A percentile compares a stretch with the other conserved stretches of the same genome.
Evolutionary conservation across 768 basidiomycete genomes (phyloP).

Genomic region (Leccinum rimulosum): DNA sequence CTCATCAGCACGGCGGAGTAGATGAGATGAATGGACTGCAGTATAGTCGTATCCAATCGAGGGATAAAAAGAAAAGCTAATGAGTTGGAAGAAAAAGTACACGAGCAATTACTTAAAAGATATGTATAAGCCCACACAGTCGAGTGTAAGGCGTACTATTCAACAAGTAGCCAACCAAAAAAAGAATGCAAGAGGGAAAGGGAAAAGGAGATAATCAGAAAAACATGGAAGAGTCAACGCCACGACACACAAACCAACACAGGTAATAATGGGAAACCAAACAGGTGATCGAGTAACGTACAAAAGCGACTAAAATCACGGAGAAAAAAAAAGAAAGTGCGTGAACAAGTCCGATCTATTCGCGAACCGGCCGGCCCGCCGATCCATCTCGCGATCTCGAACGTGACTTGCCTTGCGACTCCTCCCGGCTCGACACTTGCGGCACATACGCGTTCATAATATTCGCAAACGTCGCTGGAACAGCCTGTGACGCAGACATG

Average conservation of each 20-base stretch:
- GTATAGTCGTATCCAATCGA: neutral
- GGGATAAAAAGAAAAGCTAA: neutral
- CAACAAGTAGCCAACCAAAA: slow-evolving; percentile 1
- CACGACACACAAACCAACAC: slow-evolving; percentile 3
- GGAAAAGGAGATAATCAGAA: neutral
- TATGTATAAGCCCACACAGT: neutral
- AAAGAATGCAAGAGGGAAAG: neutral
- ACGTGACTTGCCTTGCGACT: slow-evolving; percentile 26
- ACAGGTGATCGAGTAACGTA: slow-evolving; percentile 2
- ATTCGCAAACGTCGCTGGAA: slow-evolving; percentile 59
- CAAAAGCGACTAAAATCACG: neutral
- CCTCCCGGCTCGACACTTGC: slow-evolving; percentile 22
- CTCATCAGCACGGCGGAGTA: too few species aligned
- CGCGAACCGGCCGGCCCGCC: slow-evolving; percentile 14
- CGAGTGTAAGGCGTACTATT: neutral
- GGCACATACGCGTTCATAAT: slow-evolving; percentile 71
- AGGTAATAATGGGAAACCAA: slow-evolving; percentile 2
- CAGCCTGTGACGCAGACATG: slow-evolving; percentile 24
- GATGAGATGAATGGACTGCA: neutral
- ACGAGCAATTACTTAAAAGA: slow-evolving; percentile 15
- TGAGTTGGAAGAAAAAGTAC: neutral
- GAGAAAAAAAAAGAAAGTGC: neutral
- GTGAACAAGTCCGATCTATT: slow-evolving; percentile 5
- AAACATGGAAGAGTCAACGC: neutral
- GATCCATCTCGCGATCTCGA: slow-evolving; percentile 28